phyloP scores from a whole-genome alignment of 208 protist genomes.

The Trypanosoma melophagium region DNA sequence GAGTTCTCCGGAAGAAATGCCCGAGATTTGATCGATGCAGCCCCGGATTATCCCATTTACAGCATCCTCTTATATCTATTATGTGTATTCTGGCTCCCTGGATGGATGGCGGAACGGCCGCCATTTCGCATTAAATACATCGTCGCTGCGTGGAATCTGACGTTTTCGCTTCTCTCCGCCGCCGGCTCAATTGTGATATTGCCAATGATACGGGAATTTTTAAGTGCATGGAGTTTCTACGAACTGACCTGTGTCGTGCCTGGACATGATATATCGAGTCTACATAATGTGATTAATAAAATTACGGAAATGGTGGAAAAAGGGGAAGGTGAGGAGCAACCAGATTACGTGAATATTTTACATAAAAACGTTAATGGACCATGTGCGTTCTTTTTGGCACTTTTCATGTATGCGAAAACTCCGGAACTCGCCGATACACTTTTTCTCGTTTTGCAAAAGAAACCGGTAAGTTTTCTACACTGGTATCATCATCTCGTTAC shows the following conservation, averaged over 20 bases:
- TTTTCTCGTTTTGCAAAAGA: conserved; percentile 88
- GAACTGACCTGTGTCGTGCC: conserved; percentile 3
- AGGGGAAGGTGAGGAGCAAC: background rate
- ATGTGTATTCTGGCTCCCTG: conserved; percentile 32
- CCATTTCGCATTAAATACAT: conserved; percentile 25
- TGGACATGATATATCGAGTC: too few species aligned
- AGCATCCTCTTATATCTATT: conserved; percentile 26
- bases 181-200: conserved; percentile 25
- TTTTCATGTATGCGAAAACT: conserved; percentile 82
- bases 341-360: conserved; percentile 13
- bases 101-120: conserved; percentile 13
- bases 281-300: too few species aligned
- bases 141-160: conserved; percentile 50
- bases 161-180: conserved; percentile 38
- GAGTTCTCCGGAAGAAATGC: conserved; percentile 14
- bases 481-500: conserved; percentile 95
- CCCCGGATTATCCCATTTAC: conserved; percentile 27
- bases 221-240: conserved; percentile 8
- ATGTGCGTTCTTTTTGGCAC: conserved; percentile 44
- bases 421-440: conserved; percentile 79
- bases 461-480: conserved; percentile 84
- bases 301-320: background rate
- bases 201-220: conserved; percentile 3
- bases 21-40: conserved; percentile 12
- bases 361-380: conserved; percentile 27